These are phyloP conservation scores for Globisporangium echinulatum DNA, from an alignment of 352 stramenopile genomes.

Conservation along the genomic window DNA sequence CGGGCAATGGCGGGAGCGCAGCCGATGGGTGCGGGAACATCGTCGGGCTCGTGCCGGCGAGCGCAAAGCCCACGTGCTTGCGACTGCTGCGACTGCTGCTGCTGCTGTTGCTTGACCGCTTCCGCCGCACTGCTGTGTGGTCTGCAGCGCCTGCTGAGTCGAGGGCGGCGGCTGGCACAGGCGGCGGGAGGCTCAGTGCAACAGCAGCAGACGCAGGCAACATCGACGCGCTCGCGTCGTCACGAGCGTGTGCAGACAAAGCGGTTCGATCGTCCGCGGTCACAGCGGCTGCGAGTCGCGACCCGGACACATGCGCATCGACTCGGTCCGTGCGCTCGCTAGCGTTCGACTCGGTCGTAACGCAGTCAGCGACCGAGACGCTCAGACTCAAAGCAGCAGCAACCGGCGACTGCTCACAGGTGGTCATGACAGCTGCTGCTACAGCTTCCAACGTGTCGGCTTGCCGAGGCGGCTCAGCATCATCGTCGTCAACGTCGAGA, in stretches of 20 bases:
- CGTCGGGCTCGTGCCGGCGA: conserved; percentile 8
- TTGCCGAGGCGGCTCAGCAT: not conserved
- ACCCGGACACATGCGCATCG: too few species aligned
- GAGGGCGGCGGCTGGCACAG: not conserved
- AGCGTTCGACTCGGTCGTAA: too few species aligned
- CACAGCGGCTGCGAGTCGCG: too few species aligned
- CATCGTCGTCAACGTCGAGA: not conserved
- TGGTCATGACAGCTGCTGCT: too few species aligned
- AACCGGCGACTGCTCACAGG: too few species aligned
- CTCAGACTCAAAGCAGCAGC: too few species aligned
- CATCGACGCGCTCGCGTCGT: not conserved
- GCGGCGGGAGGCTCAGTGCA: conserved; percentile 1
- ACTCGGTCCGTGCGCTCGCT: not conserved
- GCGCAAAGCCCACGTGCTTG: conserved; percentile 18
- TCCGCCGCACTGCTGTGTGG: not conserved
- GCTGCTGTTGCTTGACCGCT: not conserved
- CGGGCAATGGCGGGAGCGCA: conserved; percentile 60
- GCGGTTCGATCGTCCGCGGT: not conserved
- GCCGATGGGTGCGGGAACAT: conserved; percentile 19
- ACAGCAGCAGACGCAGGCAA: not conserved
- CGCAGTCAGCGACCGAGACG: not conserved
- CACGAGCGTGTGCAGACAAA: not conserved
- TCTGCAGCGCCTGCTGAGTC: not conserved
- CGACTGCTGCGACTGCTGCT: not conserved
- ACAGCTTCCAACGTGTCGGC: too few species aligned